Conservation (phyloP, 768 basidiomycete genomes). For the Phlebiopsis gigantea region DNA sequence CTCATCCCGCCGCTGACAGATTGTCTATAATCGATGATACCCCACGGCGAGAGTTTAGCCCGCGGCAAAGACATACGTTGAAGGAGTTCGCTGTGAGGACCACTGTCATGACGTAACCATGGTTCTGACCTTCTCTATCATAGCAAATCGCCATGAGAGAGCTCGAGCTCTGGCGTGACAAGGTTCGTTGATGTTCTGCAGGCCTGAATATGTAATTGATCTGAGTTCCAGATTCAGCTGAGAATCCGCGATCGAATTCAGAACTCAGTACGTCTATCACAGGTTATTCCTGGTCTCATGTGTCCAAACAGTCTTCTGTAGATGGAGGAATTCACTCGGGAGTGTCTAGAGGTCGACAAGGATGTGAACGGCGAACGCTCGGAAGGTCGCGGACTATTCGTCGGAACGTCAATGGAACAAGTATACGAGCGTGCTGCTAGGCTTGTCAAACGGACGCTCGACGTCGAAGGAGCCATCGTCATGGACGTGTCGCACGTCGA, state of each 20-base stretch:
- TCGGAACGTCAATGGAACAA: constrained; percentile 64
- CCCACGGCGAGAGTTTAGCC: constrained; percentile 80
- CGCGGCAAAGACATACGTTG: constrained; percentile 83
- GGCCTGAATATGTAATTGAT: neutral
- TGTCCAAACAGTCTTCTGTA: constrained; percentile 21
- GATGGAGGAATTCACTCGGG: constrained; percentile 96
- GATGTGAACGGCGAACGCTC: constrained; percentile 38
- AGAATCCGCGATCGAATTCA: constrained; percentile 90
- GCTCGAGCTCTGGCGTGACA: constrained; percentile 93
- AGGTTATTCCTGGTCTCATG: neutral
- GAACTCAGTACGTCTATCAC: constrained; percentile 50
- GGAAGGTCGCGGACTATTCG: constrained; percentile 23
- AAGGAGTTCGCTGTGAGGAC: constrained; percentile 79
- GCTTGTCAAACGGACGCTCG: constrained; percentile 84
- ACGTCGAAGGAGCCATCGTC: constrained; percentile 88
- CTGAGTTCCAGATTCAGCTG: constrained; percentile 64
- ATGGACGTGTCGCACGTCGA: constrained; percentile 92
- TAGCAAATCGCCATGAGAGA: constrained; percentile 88
- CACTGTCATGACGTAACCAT: neutral
- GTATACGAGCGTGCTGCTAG: constrained; percentile 89
- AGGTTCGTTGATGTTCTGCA: constrained; percentile 39
- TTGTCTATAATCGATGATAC: constrained; percentile 81
- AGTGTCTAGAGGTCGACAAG: constrained; percentile 87
- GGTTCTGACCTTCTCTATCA: neutral
- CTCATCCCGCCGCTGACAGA: constrained; percentile 28